phyloP scores from a whole-genome alignment of 2,329 filamentous ascomycete species.

The Calonectria honghensis region DNA sequence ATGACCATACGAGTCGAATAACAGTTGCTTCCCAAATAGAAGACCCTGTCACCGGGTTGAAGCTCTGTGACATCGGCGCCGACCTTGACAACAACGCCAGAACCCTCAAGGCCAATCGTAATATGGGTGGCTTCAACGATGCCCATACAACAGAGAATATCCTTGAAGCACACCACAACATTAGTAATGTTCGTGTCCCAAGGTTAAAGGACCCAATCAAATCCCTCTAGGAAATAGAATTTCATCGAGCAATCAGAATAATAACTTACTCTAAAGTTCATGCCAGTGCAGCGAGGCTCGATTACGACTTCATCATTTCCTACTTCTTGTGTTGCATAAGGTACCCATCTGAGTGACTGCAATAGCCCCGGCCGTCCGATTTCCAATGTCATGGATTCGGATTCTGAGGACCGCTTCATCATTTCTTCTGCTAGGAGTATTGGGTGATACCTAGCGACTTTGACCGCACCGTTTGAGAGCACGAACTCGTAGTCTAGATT shows the following conservation, averaged over 20 bases:
- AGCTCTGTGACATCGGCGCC: neutral
- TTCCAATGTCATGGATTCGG: neutral
- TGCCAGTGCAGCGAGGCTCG: neutral
- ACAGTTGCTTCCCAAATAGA: neutral
- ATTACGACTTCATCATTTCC: neutral
- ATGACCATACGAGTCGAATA: neutral
- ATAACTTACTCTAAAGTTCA: neutral
- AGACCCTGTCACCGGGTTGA: neutral
- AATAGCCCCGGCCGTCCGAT: neutral
- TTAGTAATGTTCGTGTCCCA: neutral
- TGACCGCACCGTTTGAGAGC: neutral
- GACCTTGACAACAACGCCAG: neutral
- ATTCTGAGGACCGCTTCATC: neutral
- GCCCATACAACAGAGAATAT: neutral
- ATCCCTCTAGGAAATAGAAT: neutral
- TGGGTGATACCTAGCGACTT: neutral
- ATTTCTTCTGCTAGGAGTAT: neutral
- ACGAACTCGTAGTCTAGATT: neutral
- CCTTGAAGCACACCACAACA: neutral
- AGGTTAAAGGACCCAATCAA: neutral
- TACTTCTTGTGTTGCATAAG: neutral
- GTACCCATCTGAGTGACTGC: neutral
- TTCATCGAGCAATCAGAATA: neutral
- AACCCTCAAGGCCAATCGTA: neutral
- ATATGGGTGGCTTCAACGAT: neutral